Evolutionary conservation across 2,329 filamentous ascomycete species (phyloP).

Genomic region (Talaromyces rugulosus): DNA sequence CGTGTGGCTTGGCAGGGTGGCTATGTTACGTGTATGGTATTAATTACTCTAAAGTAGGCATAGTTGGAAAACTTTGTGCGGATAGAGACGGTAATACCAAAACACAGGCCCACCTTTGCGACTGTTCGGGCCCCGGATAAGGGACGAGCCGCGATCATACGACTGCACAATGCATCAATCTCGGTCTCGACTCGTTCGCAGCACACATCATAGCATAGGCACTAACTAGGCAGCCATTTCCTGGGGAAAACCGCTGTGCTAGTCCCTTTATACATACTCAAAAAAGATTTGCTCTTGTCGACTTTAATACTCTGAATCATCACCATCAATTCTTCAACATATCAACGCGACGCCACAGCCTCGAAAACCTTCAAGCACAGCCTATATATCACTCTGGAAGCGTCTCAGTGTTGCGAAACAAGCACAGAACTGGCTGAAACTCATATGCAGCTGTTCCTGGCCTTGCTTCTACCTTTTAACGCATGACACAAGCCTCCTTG

Average conservation of each 20-base stretch:
- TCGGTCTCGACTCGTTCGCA: not conserved
- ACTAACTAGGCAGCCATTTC: not conserved
- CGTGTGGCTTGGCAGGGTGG: not conserved
- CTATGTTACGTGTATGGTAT: not conserved
- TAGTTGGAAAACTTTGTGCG: not conserved
- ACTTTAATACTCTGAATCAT: not conserved
- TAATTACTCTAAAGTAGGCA: not conserved
- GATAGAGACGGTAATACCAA: not conserved
- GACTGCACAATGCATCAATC: not conserved
- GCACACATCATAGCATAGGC: not conserved
- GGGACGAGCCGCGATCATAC: conserved; percentile 6
- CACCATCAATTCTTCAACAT: not conserved
- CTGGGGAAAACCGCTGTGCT: not conserved
- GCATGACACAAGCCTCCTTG: conserved; percentile 6
- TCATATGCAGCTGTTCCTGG: not conserved
- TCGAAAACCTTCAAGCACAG: not conserved
- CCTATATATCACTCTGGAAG: not conserved
- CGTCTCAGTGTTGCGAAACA: not conserved
- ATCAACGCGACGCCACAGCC: not conserved
- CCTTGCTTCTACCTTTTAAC: not conserved
- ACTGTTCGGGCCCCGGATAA: not conserved
- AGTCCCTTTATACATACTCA: not conserved
- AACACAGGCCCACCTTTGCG: not conserved
- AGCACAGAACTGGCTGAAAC: not conserved
- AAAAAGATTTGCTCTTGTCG: not conserved